phyloP scores from a whole-genome alignment of 208 protist genomes.

The Crithidia thermophila region DNA sequence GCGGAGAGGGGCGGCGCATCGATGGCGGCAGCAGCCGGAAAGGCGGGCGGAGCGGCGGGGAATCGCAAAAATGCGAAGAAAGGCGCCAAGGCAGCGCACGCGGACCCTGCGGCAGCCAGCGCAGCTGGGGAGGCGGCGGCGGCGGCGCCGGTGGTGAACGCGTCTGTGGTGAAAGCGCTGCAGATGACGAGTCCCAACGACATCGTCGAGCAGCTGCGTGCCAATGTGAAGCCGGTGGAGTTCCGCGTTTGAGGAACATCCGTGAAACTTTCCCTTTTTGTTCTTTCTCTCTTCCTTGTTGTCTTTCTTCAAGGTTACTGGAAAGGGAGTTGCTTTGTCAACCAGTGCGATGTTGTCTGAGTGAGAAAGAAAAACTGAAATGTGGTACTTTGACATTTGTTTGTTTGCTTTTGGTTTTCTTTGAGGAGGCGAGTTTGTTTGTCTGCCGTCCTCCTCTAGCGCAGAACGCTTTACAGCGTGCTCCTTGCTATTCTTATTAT shows the following conservation, averaged over 20 bases:
- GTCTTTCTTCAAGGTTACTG: slow-evolving; percentile 3
- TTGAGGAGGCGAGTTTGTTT: too few relatives aligned
- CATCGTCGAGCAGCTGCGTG: slow-evolving; percentile 71
- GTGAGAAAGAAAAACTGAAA: too few relatives aligned
- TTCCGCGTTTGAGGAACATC: slow-evolving; percentile 2
- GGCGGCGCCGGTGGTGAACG: slow-evolving; percentile 1
- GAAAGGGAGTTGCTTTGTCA: too few relatives aligned
- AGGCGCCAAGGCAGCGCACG: neutral
- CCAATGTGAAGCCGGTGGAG: slow-evolving; percentile 48
- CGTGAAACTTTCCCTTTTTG: neutral
- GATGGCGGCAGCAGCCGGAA: neutral
- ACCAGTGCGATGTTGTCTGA: too few relatives aligned
- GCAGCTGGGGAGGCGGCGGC: neutral
- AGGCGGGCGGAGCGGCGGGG: neutral
- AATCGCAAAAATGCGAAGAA: neutral
- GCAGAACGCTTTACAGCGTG: too few relatives aligned
- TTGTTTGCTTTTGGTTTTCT: too few relatives aligned
- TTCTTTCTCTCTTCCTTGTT: slow-evolving; percentile 6
- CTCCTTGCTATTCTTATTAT: too few relatives aligned
- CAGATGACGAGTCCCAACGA: slow-evolving; percentile 34
- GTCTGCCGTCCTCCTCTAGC: too few relatives aligned
- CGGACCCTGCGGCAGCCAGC: neutral
- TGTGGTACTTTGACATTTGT: too few relatives aligned
- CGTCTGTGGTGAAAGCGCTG: slow-evolving; percentile 33
- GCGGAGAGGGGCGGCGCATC: slow-evolving; percentile 17